These are phyloP conservation scores for Trichoderma aggressivum DNA, from an alignment of 2,329 filamentous ascomycete species.

Conservation along the genomic window DNA sequence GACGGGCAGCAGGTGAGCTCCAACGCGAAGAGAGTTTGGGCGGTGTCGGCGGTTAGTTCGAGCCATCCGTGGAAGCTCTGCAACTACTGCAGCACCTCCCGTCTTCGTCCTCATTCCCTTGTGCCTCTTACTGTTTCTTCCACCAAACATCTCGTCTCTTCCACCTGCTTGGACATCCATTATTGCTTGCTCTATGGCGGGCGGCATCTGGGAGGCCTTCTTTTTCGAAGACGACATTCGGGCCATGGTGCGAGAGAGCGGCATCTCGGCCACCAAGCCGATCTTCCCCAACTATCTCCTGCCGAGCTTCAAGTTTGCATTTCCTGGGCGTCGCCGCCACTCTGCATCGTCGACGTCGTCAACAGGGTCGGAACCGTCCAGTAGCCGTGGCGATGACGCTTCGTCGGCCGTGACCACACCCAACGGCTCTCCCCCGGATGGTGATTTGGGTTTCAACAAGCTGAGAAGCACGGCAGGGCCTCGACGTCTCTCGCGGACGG, in stretches of 20 bases:
- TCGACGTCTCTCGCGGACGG: conserved; percentile 39
- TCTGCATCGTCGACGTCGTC: conserved; percentile 30
- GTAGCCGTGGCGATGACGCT: conserved; percentile 24
- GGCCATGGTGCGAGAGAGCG: conserved; percentile 35
- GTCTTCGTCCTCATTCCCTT: neutral
- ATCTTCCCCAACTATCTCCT: conserved; percentile 52
- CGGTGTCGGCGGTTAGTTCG: conserved; percentile 6
- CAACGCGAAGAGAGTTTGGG: conserved; percentile 6
- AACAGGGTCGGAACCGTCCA: neutral
- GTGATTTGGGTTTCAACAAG: neutral
- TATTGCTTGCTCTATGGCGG: neutral
- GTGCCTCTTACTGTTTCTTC: neutral
- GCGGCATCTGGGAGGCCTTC: conserved; percentile 7
- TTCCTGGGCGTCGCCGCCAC: conserved; percentile 40
- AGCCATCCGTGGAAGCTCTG: neutral
- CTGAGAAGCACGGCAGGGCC: neutral
- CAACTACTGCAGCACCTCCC: neutral
- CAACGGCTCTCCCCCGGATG: conserved; percentile 27
- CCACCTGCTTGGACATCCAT: neutral
- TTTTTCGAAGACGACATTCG: conserved; percentile 4
- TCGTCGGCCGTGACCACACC: conserved; percentile 31
- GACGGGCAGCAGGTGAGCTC: neutral
- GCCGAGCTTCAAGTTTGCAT: conserved; percentile 48
- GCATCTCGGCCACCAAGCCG: conserved; percentile 42
- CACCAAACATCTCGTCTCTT: neutral